phyloP scores from a whole-genome alignment of 164 flowering plant species.

The Echeveria elegans region DNA sequence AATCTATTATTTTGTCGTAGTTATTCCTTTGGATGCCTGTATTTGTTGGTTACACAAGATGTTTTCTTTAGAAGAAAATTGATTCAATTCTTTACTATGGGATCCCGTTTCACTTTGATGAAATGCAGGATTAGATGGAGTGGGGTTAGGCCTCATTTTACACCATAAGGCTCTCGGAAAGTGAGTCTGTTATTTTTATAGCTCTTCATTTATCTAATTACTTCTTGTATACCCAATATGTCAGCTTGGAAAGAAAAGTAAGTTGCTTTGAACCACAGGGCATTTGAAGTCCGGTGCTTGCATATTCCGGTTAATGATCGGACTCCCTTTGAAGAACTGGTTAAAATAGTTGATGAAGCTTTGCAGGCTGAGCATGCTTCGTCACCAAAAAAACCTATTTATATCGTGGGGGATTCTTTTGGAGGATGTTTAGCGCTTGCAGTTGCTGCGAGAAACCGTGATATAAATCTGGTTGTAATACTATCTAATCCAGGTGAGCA shows the following conservation, averaged over 20 bases:
- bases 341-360: constrained; percentile 52
- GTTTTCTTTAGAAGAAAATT: neutral
- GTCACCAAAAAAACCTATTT: constrained; percentile 67
- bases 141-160: constrained; percentile 64
- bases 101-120: neutral
- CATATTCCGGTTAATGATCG: constrained; percentile 83
- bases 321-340: constrained; percentile 80
- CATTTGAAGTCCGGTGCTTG: constrained; percentile 84
- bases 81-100: constrained; percentile 1
- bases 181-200: constrained; percentile 38
- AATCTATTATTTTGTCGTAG: too few relatives aligned
- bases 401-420: constrained; percentile 86
- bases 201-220: neutral
- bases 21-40: too few relatives aligned
- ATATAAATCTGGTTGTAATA: constrained; percentile 65
- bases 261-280: constrained; percentile 31
- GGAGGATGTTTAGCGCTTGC: constrained; percentile 95
- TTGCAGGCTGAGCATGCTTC: constrained; percentile 54
- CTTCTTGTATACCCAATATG: neutral
- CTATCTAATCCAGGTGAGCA: constrained; percentile 74
- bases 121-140: constrained; percentile 67
- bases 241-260: neutral
- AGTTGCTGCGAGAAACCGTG: constrained; percentile 83
- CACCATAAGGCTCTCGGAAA: constrained; percentile 74
- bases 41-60: neutral